These are phyloP conservation scores for Jamesozyma gamospora DNA, from an alignment of 805 yeast species.

Conservation along the genomic window DNA sequence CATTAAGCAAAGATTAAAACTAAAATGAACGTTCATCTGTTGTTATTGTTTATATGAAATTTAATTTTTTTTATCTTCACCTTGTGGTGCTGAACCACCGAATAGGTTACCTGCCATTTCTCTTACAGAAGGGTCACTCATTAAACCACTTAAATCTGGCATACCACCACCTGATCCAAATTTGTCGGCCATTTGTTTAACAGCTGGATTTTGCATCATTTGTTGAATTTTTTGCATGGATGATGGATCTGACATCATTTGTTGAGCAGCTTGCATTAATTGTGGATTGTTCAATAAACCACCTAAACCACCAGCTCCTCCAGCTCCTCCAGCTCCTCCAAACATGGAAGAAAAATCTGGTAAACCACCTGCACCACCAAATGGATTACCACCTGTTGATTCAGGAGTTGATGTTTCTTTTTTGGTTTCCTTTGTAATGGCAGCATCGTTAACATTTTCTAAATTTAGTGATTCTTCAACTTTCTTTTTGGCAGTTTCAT, in stretches of 20 bases:
- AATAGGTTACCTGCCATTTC: slow-evolving; percentile 63
- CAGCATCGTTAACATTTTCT: slow-evolving; percentile 8
- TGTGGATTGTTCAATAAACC: slow-evolving; percentile 84
- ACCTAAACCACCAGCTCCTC: slow-evolving; percentile 54
- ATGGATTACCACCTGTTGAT: slow-evolving; percentile 2
- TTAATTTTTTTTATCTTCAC: not conserved
- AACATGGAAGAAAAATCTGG: slow-evolving; percentile 3
- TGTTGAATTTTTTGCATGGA: slow-evolving; percentile 58
- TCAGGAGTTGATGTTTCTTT: slow-evolving; percentile 19
- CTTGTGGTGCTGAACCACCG: slow-evolving; percentile 36
- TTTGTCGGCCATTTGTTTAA: slow-evolving; percentile 74
- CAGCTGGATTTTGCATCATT: slow-evolving; percentile 69
- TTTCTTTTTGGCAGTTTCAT: slow-evolving; percentile 84
- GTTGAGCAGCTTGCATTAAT: slow-evolving; percentile 79
- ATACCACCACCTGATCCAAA: slow-evolving; percentile 57
- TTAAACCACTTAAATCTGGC: slow-evolving; percentile 57
- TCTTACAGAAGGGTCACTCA: slow-evolving; percentile 73
- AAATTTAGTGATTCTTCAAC: slow-evolving; percentile 61
- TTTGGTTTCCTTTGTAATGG: slow-evolving; percentile 8
- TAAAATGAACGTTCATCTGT: too few species aligned
- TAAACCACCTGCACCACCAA: slow-evolving; percentile 3
- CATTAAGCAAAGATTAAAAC: too few species aligned
- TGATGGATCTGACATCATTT: slow-evolving; percentile 76
- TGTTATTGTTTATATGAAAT: too few species aligned
- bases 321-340: slow-evolving; percentile 30